Evolutionary conservation across 805 yeast genomes (phyloP), one percentile per base, ranked within the genome.

Genomic region (Metschnikowia noctiluminum): DNA sequence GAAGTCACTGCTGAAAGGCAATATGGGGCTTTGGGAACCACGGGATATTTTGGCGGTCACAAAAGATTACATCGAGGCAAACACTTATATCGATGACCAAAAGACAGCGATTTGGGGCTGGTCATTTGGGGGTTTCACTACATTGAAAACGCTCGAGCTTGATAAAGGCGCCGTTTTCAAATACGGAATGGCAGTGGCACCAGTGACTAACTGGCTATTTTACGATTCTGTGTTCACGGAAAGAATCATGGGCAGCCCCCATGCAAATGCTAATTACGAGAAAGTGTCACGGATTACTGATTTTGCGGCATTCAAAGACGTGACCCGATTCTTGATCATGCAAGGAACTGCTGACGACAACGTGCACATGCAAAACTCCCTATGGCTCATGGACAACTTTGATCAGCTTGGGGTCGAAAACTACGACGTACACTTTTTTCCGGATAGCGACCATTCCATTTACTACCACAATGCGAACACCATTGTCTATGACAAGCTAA

Each of bases 361-460:
- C 61, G 95, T 87, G 14, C 95, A 87, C 65, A 69, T 84, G 46
- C 89, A 85, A 59, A 87, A 87, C 62, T 77, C 87, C 2, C 72
- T 78, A 49, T 77, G 78, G 61, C 69, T 87, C 11, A 47, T 87
- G 10, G 91, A 87, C 61, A 64, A 77, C 27, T 74, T 87, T 48
- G 79, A 85, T 58, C 35, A 69, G 42, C 60, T 63, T 7, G 62
- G 63, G 28, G 78, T 86, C n/a, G 83, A 80, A 49, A 87, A 87
- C 61, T 94, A 83, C 61, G 99, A 94, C 60, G 74, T 90, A 70
- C 90, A 84, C 57, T 78, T 90, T 12, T 94, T 85, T 69, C 98
- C 99, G 0, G 99, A 94, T 64, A 87, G 96, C 26, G 92, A 91
- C 62, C 99, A 94, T 64, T 76, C 84, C 41, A 92, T 94, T 40